Evolutionary conservation across 2,329 filamentous ascomycete species (phyloP).

Genomic region (Xylariaceae sp.): DNA sequence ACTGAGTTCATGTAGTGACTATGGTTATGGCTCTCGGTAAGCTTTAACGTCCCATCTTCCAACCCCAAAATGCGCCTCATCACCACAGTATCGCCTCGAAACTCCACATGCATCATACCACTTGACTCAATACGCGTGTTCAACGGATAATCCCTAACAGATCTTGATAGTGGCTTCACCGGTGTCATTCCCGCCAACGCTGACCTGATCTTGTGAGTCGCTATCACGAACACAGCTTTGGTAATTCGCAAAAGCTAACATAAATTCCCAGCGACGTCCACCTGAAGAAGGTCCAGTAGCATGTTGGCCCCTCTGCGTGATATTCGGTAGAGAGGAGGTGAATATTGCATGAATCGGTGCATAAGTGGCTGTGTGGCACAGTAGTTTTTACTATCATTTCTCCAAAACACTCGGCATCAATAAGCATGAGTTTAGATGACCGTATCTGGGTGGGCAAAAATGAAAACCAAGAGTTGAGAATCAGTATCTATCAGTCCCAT

Average conservation of each 20-base stretch:
- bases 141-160: slow-evolving; percentile 3
- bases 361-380: no score
- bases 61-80: not conserved
- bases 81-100: not conserved
- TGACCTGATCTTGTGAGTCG: slow-evolving; percentile 32
- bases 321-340: no score
- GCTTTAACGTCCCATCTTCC: slow-evolving; percentile 9
- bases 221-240: not conserved
- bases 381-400: no score
- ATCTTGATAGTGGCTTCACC: slow-evolving; percentile 16
- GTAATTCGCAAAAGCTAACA: slow-evolving; percentile 2
- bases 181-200: slow-evolving; percentile 27
- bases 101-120: not conserved
- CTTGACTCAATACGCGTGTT: no score
- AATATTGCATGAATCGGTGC: no score
- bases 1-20: slow-evolving; percentile 23
- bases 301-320: no score
- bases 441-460: no score
- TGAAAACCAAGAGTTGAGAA: no score
- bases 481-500: no score
- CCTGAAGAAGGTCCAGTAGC: slow-evolving; percentile 27
- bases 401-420: no score
- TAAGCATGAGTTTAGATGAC: no score
- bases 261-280: slow-evolving; percentile 23
- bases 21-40: slow-evolving; percentile 32